Evolutionary conservation across 2,329 filamentous ascomycete species (phyloP).

Genomic region (Didymella arachidicola): DNA sequence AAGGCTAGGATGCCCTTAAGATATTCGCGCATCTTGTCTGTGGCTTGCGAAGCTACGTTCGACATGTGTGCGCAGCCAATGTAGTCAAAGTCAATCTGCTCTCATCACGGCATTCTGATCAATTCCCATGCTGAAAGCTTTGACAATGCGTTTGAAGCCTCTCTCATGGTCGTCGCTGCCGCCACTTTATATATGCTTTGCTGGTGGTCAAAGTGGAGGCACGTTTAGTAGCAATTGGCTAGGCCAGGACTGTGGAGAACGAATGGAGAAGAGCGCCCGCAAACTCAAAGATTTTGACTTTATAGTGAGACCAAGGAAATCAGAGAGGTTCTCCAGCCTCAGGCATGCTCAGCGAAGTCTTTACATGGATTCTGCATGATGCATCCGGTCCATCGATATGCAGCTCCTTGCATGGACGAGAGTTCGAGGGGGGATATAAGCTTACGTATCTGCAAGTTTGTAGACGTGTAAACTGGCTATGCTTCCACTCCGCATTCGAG

Average conservation of each 20-base stretch:
- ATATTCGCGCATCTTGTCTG: not conserved
- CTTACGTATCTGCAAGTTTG: not conserved
- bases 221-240: conserved; percentile 10
- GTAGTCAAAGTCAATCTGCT: not conserved
- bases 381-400: not conserved
- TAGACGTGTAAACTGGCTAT: not conserved
- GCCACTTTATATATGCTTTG: not conserved
- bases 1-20: not conserved
- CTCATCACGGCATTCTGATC: not conserved
- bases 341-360: not conserved
- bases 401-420: not conserved
- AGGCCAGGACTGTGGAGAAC: conserved; percentile 12
- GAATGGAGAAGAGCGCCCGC: conserved; percentile 4
- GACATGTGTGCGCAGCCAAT: not conserved
- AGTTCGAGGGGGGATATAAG: not conserved
- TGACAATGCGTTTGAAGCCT: not conserved
- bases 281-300: conserved; percentile 8
- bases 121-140: not conserved
- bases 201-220: not conserved
- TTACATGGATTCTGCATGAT: not conserved
- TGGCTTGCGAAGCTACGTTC: not conserved
- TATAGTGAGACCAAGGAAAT: not conserved
- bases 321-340: not conserved
- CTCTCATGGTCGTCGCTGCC: too few species aligned
- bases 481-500: not conserved